Conservation (phyloP, 2,329 filamentous ascomycete genomes). For the Incumbomyces delicatus region DNA sequence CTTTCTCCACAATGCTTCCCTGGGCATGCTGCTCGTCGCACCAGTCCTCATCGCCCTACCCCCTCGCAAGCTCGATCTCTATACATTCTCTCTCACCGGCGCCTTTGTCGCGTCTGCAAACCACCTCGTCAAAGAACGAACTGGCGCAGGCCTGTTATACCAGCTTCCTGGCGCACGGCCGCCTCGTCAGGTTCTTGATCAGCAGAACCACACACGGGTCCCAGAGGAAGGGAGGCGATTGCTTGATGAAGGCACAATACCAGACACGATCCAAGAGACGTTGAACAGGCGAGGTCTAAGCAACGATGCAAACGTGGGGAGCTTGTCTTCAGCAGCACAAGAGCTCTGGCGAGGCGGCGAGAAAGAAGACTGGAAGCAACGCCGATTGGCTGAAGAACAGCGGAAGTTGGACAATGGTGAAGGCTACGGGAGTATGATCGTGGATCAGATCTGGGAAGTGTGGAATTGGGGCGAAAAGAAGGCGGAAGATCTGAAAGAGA, state of each 20-base stretch:
- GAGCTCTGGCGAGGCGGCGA: constrained; percentile 24
- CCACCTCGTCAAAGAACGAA: constrained; percentile 36
- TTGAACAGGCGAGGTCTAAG: constrained; percentile 1
- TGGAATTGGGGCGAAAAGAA: constrained; percentile 24
- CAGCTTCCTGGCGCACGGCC: constrained; percentile 18
- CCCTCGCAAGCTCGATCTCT: constrained; percentile 53
- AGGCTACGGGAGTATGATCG: constrained; percentile 37
- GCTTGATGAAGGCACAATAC: constrained; percentile 14
- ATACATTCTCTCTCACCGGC: constrained; percentile 45
- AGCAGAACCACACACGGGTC: constrained; percentile 9
- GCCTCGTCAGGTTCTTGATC: constrained; percentile 10
- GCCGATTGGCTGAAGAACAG: constrained; percentile 30
- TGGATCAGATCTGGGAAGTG: constrained; percentile 34
- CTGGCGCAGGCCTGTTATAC: constrained; percentile 28
- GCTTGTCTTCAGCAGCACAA: constrained; percentile 9
- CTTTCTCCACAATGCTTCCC: constrained; percentile 34
- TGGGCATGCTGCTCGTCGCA: constrained; percentile 42
- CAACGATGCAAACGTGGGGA: constrained; percentile 17
- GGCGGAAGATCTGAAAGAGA: constrained; percentile 12
- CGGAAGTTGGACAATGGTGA: constrained; percentile 29
- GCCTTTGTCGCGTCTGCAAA: constrained; percentile 42
- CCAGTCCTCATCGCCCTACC: constrained; percentile 48
- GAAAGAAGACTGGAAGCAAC: constrained; percentile 30
- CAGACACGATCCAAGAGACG: background rate
- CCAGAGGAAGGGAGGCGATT: constrained; percentile 16